phyloP scores from a whole-genome alignment of 2,329 filamentous ascomycete genomes.

The Ceratocystiopsis minuta region DNA sequence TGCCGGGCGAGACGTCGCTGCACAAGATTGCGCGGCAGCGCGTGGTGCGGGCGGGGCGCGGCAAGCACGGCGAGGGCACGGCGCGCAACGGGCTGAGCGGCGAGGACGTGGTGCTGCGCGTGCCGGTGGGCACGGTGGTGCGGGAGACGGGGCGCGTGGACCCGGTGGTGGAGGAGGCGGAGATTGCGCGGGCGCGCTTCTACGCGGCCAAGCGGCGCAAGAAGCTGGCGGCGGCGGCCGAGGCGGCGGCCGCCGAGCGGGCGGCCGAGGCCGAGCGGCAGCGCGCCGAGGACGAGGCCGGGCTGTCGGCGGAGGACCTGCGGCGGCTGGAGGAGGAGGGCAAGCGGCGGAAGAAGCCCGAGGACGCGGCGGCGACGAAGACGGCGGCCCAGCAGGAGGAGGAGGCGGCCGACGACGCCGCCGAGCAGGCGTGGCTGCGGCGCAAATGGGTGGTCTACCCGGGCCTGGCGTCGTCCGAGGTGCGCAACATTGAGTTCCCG shows the following conservation, averaged over 20 bases:
- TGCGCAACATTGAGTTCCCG: slow-evolving; percentile 33
- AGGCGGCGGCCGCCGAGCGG: slow-evolving; percentile 1
- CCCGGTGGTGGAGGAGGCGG: slow-evolving; percentile 49
- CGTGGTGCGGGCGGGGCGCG: slow-evolving; percentile 54
- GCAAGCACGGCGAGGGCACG: slow-evolving; percentile 63
- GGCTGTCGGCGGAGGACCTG: neutral
- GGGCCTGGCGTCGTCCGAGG: slow-evolving; percentile 52
- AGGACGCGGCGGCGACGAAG: slow-evolving; percentile 6
- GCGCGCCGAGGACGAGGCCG: neutral
- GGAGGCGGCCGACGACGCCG: slow-evolving; percentile 23
- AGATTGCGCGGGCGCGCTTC: slow-evolving; percentile 11
- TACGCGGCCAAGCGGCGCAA: slow-evolving; percentile 2
- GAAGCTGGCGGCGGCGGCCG: neutral
- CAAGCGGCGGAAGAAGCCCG: slow-evolving; percentile 15
- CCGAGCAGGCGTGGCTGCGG: slow-evolving; percentile 28
- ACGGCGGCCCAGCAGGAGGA: slow-evolving; percentile 18
- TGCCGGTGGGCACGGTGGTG: slow-evolving; percentile 83
- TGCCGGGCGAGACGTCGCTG: slow-evolving; percentile 76
- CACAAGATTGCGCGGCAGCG: slow-evolving; percentile 75
- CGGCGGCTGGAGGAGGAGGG: neutral
- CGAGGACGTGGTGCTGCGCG: slow-evolving; percentile 71
- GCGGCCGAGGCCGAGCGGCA: neutral
- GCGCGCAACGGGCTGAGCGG: slow-evolving; percentile 59
- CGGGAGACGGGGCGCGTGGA: slow-evolving; percentile 66
- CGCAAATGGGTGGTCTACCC: slow-evolving; percentile 81